Percentiles rank a stretch among this genome's conserved stretches.
Conservation (phyloP, 768 basidiomycete species). For the Termitomyces heimii region DNA sequence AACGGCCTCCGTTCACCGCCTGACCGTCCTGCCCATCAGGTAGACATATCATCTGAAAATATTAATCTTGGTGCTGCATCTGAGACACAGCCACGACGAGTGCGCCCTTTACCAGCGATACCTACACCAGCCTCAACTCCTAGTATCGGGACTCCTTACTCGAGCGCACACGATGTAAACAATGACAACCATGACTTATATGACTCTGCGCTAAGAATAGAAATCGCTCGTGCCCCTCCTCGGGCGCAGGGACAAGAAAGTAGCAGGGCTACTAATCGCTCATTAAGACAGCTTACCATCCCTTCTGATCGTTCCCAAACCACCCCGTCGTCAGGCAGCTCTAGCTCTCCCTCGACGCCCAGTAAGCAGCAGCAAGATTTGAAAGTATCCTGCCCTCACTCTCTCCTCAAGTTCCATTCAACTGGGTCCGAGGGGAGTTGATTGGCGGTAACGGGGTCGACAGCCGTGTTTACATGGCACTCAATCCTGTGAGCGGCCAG, state of each 20-base stretch:
- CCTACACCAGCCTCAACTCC: slow-evolving; percentile 11
- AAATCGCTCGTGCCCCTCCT: not conserved
- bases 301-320: not conserved
- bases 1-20: slow-evolving; percentile 5
- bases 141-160: slow-evolving; percentile 6
- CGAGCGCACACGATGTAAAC: slow-evolving; percentile 2
- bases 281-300: not conserved
- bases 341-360: not conserved
- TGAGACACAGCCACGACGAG: slow-evolving; percentile 13
- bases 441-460: slow-evolving; percentile 96
- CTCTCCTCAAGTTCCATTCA: slow-evolving; percentile 65
- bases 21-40: slow-evolving; percentile 5
- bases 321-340: not conserved
- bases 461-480: slow-evolving; percentile 89
- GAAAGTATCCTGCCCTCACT: slow-evolving; percentile 1
- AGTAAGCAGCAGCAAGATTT: slow-evolving; percentile 9
- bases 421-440: slow-evolving; percentile 95
- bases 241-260: not conserved
- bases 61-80: not conserved
- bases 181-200: slow-evolving; percentile 13
- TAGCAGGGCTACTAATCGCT: not conserved
- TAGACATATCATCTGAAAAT: slow-evolving; percentile 4
- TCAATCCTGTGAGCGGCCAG: slow-evolving; percentile 91
- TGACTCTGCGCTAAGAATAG: slow-evolving; percentile 1
- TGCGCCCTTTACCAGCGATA: slow-evolving; percentile 17